Conservation (phyloP, 164 flowering plant species). For the Euptelea pleiosperma region DNA sequence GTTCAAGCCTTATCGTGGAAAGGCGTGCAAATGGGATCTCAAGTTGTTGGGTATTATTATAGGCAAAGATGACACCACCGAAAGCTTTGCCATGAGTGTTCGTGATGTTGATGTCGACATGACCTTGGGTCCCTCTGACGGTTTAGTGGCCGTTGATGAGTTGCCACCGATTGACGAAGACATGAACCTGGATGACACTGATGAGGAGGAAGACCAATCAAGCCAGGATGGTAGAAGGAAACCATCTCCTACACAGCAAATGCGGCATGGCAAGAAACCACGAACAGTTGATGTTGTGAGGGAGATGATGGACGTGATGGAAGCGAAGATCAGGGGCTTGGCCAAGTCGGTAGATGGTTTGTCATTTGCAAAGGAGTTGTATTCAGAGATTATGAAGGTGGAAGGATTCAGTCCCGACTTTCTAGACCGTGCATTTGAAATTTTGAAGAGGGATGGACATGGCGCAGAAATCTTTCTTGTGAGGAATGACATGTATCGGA, state of each 20-base stretch:
- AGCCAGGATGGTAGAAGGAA: background rate
- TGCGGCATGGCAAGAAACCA: background rate
- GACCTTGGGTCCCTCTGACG: constrained; percentile 9
- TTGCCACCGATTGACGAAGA: background rate
- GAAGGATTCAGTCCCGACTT: constrained; percentile 10
- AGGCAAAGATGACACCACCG: background rate
- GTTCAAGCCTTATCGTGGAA: constrained; percentile 12
- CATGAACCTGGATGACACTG: background rate
- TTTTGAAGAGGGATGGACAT: constrained; percentile 10
- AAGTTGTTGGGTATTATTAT: constrained; percentile 4
- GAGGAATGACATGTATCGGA: constrained; percentile 4
- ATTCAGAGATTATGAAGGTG: constrained; percentile 4
- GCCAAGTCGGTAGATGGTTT: constrained; percentile 3
- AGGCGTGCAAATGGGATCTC: constrained; percentile 12
- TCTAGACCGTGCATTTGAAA: constrained; percentile 7
- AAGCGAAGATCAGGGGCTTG: background rate
- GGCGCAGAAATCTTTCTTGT: constrained; percentile 10
- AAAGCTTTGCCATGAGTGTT: background rate
- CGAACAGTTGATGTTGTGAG: constrained; percentile 1
- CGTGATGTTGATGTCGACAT: constrained; percentile 9
- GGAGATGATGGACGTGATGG: constrained; percentile 6
- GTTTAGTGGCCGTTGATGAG: background rate
- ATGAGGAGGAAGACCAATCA: constrained; percentile 2
- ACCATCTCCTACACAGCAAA: constrained; percentile 2
- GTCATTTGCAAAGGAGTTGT: constrained; percentile 3